Percentiles rank a stretch among this genome's conserved stretches.
These are phyloP conservation scores for Exophiala sp. DNA, from an alignment of 2,329 filamentous ascomycete species.

Conservation along the genomic window DNA sequence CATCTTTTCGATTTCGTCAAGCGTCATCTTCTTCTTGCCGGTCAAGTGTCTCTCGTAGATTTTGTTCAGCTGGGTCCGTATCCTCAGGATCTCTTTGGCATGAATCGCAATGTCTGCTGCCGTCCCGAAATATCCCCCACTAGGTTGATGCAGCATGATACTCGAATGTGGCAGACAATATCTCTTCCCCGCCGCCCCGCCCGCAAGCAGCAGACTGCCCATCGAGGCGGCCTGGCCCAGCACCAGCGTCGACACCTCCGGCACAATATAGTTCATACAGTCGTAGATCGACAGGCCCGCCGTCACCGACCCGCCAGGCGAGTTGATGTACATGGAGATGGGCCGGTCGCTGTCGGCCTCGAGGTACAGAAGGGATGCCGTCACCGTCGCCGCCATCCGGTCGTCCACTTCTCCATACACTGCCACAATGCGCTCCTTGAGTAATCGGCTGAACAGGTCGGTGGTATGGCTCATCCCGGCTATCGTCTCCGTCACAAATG, in stretches of 20 bases:
- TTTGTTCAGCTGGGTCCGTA: slow-evolving; percentile 77
- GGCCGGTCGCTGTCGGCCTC: slow-evolving; percentile 85
- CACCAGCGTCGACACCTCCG: slow-evolving; percentile 89
- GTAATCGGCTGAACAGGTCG: slow-evolving; percentile 74
- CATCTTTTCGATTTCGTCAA: slow-evolving; percentile 77
- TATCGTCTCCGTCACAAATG: slow-evolving; percentile 26
- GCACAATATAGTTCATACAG: slow-evolving; percentile 94
- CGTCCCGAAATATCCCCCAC: slow-evolving; percentile 64
- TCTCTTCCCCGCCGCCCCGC: slow-evolving; percentile 75
- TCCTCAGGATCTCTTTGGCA: slow-evolving; percentile 88
- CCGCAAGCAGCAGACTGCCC: slow-evolving; percentile 82
- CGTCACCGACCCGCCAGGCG: slow-evolving; percentile 84
- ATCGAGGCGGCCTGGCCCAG: slow-evolving; percentile 92
- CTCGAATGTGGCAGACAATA: slow-evolving; percentile 85
- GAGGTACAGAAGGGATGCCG: slow-evolving; percentile 93
- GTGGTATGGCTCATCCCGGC: slow-evolving; percentile 44
- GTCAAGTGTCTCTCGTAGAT: slow-evolving; percentile 87
- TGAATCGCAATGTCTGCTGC: slow-evolving; percentile 88
- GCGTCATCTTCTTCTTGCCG: slow-evolving; percentile 32
- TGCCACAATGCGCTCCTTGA: slow-evolving; percentile 53
- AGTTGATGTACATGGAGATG: slow-evolving; percentile 98
- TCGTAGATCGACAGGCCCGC: slow-evolving; percentile 91
- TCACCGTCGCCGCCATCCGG: slow-evolving; percentile 82
- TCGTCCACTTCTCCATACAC: slow-evolving; percentile 54
- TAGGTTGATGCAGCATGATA: slow-evolving; percentile 96